phyloP scores from a whole-genome alignment of 2,329 filamentous ascomycete genomes.

The Nemania abortiva region DNA sequence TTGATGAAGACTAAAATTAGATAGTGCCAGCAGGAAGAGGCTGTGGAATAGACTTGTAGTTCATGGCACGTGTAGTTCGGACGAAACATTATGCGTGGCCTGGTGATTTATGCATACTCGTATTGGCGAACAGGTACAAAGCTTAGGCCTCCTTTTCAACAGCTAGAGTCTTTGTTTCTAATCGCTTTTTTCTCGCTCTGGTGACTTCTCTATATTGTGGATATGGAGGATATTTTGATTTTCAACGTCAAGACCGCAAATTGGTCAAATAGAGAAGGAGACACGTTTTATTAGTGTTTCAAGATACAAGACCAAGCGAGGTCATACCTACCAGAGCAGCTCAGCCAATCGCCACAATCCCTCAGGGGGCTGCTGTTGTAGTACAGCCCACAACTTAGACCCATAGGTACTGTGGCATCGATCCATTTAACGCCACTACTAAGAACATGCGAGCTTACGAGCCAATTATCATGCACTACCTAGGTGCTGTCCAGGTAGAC shows the following conservation, averaged over 20 bases:
- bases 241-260: background rate
- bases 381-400: background rate
- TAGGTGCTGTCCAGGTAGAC: background rate
- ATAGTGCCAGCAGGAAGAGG: slow-evolving; percentile 3
- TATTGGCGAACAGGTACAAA: too few species aligned
- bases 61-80: background rate
- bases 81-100: background rate
- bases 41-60: background rate
- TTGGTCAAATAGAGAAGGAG: slow-evolving; percentile 24
- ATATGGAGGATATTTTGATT: background rate
- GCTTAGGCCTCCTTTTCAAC: background rate
- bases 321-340: background rate
- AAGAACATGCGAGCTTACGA: slow-evolving; percentile 11
- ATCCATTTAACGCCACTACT: slow-evolving; percentile 19
- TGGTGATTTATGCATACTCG: too few species aligned
- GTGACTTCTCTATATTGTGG: too few species aligned
- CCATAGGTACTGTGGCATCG: background rate
- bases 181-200: too few species aligned
- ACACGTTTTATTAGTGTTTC: slow-evolving; percentile 38
- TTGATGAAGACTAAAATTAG: slow-evolving; percentile 18
- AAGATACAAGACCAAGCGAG: slow-evolving; percentile 25
- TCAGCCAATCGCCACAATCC: slow-evolving; percentile 34
- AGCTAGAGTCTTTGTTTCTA: background rate
- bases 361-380: slow-evolving; percentile 16
- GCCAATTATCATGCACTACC: slow-evolving; percentile 5